Percentiles rank a stretch among this genome's conserved stretches.
These are phyloP conservation scores for Lachancea kluyveri DNA, from an alignment of 805 yeast genomes.

Conservation along the genomic window DNA sequence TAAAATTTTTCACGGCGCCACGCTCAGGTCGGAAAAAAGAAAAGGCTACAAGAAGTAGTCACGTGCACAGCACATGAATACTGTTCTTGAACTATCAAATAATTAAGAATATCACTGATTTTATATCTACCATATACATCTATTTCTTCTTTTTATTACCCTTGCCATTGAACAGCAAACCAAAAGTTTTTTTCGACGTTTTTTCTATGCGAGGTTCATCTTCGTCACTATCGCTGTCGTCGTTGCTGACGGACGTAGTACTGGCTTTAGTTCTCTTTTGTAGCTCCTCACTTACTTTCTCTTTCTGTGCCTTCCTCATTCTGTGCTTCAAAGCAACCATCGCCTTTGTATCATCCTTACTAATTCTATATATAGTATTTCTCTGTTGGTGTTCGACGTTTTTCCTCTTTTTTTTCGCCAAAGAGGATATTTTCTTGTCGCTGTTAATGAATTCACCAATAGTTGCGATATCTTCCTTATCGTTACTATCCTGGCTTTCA, in stretches of 20 bases:
- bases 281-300: slow-evolving; percentile 10
- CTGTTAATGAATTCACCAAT: slow-evolving; percentile 31
- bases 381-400: slow-evolving; percentile 6
- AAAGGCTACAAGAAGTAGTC: too few species aligned
- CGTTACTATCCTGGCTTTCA: slow-evolving; percentile 2
- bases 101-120: too few species aligned
- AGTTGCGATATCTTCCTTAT: slow-evolving; percentile 25
- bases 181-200: slow-evolving; percentile 22
- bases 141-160: slow-evolving; percentile 14
- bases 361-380: slow-evolving; percentile 21
- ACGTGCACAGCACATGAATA: too few species aligned
- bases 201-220: slow-evolving; percentile 13
- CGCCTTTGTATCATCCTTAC: slow-evolving; percentile 30
- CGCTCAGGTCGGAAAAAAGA: slow-evolving; percentile 5
- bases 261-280: slow-evolving; percentile 1
- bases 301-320: slow-evolving; percentile 22
- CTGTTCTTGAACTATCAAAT: too few species aligned
- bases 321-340: slow-evolving; percentile 31
- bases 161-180: slow-evolving; percentile 21
- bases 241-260: not conserved
- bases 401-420: slow-evolving; percentile 27
- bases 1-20: slow-evolving; percentile 15
- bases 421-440: slow-evolving; percentile 27
- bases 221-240: slow-evolving; percentile 13
- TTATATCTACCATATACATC: too few species aligned